Base-by-base conservation (phyloP, 768 basidiomycete genomes). In the Kwoniella newhampshirensis region DNA sequence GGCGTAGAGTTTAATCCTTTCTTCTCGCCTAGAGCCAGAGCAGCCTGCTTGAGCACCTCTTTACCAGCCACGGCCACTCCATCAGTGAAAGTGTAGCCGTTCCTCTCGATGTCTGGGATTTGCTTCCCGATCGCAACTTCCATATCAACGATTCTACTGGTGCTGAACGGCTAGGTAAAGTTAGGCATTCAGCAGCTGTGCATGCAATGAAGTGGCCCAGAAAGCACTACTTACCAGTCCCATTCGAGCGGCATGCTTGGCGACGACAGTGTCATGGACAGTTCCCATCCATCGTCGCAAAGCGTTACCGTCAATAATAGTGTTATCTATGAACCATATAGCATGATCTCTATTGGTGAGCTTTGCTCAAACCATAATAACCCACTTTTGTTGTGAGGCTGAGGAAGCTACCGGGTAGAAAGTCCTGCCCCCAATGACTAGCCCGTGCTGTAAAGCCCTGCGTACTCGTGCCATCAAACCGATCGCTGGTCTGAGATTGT, bases 211-310 rank as follows among this genome's bases (percentile, higher is more conserved):
- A 23, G 13, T 15, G 12, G 15, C 1, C n/a, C 6, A 32, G 32
- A 6, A 26, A 26, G 40, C 13, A 20, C n/a, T 11, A 51, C 71
- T 50, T 25, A 73, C 71, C 23, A 72, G 40, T 43, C 73, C 73
- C 68, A 75, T 71, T 26, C 73, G 59, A 18, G 73, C 73, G 4
- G 69, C 56, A 42, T 75, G 69, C 46, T 75, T 75, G 23, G 73
- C 73, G n/a, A 75, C 65, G 27, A 75, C 62, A 11, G 65, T 72
- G 54, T 74, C 71, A 3, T 48, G 52, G 30, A 76, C 72, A 21
- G 58, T 57, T 1, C 75, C 75, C 70, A 76, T 76, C 69, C 70
- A 71, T 17, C 39, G 28, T 15, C 64, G 56, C 42, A 76, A 50
- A 11, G 49, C 64, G 12, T 65, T 28, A 4, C 53, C 47, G 52